Evolutionary conservation across 768 basidiomycete species (phyloP), one percentile per base, ranked within the genome.

Genomic region (Auricularia cornea): DNA sequence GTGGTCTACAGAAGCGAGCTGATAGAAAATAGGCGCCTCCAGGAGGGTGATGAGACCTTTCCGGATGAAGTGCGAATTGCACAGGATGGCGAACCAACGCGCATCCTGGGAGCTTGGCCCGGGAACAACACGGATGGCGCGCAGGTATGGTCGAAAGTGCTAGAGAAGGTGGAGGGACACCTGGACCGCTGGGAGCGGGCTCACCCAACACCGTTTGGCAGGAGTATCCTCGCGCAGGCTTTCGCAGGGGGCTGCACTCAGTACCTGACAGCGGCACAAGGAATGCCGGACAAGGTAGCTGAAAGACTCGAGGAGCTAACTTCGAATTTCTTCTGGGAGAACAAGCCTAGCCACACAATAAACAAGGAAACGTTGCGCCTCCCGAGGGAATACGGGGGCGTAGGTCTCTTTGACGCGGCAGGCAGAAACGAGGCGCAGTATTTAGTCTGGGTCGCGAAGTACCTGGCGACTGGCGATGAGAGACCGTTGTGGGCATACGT

Each of bases 31-130:
- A 44, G 30, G 28, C 3, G 18, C 14, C 11, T 26, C 12, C 35
- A 62, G 6, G 20, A 4, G 48, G 6, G 5, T 20, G 18, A 6
- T 4, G 20, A 51, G 20, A 20, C 48, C 18, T 18, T 51, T 4
- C 20, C 65, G 2, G 66, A 67, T 8, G 60, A 33, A 32, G 44
- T 61, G 3, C 29, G 30, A 20, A 67, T 67, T 30, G 41, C 56
- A 11, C 33, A 28, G 38, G 65, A 67, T 14, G 59, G 65, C 23
- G 59, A 65, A 57, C 18, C 62, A 3, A 40, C 56, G 0, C 23
- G 66, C 3, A 60, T 63, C 62, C 59, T 67, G 1, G 66, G 66
- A 1, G 31, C 62, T 3, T 63, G 59, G 32, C 30, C 56, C 28
- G 64, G 66, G 14, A 66, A 67, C 32, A 32, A 61, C 10, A 26